These are phyloP conservation scores for Mycena galericulata DNA, from an alignment of 768 basidiomycete species.

Conservation along the genomic window DNA sequence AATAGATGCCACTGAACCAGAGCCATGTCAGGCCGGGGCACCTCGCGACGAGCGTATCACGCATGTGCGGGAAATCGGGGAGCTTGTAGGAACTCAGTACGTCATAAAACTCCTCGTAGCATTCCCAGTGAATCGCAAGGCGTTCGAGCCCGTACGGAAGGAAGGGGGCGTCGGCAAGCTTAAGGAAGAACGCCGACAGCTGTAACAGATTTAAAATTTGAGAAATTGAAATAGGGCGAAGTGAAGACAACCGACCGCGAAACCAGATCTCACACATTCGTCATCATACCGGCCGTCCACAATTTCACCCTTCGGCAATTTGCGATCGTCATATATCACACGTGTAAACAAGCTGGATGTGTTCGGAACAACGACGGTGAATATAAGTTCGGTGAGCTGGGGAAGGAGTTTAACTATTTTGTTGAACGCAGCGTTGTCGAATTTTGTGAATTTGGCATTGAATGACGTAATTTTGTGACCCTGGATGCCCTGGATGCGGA, in stretches of 20 bases:
- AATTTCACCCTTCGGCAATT: not conserved
- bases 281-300: not conserved
- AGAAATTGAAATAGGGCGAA: not conserved
- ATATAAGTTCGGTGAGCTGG: not conserved
- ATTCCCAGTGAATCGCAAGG: not conserved
- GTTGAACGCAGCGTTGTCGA: not conserved
- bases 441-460: not conserved
- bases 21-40: constrained; percentile 5
- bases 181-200: not conserved
- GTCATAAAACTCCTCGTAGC: not conserved
- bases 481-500: not conserved
- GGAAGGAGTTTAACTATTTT: not conserved
- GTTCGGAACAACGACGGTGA: not conserved
- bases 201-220: not conserved
- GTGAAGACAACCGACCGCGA: not conserved
- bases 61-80: constrained; percentile 6
- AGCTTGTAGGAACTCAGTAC: not conserved
- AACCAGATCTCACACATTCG: not conserved
- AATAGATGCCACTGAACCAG: constrained; percentile 2
- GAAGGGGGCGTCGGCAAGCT: not conserved
- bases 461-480: not conserved
- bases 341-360: not conserved
- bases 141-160: not conserved
- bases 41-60: constrained; percentile 6
- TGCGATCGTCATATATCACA: not conserved